A percentile compares a stretch with the other conserved stretches of the same genome.
Conservation (phyloP, 208 protist genomes). For the Vickermania spadyakhi region DNA sequence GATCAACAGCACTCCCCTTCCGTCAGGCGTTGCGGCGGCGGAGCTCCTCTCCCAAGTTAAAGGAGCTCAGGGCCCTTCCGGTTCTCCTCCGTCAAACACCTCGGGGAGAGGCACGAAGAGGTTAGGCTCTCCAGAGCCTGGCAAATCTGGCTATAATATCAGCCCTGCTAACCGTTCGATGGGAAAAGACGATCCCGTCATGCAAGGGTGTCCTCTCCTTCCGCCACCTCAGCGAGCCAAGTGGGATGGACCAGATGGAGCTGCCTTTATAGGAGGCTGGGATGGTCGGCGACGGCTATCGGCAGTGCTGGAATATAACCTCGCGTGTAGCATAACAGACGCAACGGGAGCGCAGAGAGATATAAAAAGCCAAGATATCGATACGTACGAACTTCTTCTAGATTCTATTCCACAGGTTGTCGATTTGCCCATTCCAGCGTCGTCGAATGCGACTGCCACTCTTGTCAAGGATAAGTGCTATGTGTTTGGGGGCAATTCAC, state of each 20-base stretch:
- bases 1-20: background rate
- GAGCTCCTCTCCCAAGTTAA: background rate
- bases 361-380: background rate
- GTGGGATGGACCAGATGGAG: conserved; percentile 9
- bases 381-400: background rate
- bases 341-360: no score
- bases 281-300: conserved; percentile 21
- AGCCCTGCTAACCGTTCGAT: background rate
- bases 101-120: no score
- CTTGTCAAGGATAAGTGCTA: background rate
- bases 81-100: background rate
- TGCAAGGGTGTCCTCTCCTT: no score
- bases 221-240: background rate
- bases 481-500: background rate
- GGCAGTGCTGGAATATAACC: conserved; percentile 15
- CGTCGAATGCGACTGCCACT: background rate
- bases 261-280: conserved; percentile 58
- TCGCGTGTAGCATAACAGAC: no score
- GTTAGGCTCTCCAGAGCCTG: no score
- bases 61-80: background rate
- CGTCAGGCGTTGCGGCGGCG: no score
- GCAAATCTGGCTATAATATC: no score
- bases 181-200: no score
- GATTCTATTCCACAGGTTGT: background rate
- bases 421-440: background rate